Evolutionary conservation across 2,329 filamentous ascomycete genomes (phyloP).

Genomic region (Magnaporthiopsis poae): DNA sequence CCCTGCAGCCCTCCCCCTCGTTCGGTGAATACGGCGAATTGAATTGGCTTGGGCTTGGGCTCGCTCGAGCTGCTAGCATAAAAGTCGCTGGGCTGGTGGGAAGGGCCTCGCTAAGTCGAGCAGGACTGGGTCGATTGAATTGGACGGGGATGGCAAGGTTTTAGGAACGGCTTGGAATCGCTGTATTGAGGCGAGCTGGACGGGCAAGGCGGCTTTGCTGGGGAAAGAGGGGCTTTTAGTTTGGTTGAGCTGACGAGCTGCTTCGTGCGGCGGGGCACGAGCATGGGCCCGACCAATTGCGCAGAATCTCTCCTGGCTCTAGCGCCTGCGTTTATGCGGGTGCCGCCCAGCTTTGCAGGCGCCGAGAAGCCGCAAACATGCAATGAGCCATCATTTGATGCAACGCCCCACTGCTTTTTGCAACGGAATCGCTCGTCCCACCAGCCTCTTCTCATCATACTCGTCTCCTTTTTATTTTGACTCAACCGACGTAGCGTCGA

Average conservation of each 20-base stretch:
- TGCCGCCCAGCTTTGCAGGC: background rate
- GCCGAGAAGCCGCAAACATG: background rate
- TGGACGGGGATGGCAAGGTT: background rate
- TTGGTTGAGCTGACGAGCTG: background rate
- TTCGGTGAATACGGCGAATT: background rate
- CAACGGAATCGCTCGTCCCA: too few species aligned
- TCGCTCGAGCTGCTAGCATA: background rate
- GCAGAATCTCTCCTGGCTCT: too few species aligned
- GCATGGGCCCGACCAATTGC: background rate
- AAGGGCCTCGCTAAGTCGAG: background rate
- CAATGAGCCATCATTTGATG: background rate
- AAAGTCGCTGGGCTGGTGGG: background rate
- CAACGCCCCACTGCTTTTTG: too few species aligned
- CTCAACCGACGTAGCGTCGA: too few species aligned
- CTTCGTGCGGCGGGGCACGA: background rate
- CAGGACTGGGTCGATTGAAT: background rate
- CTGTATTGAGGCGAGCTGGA: conserved; percentile 8
- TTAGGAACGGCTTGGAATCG: conserved; percentile 2
- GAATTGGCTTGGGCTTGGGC: background rate
- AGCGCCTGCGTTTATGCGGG: background rate
- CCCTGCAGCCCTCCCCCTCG: background rate
- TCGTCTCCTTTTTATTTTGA: too few species aligned
- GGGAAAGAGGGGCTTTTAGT: background rate
- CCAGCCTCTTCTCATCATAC: too few species aligned
- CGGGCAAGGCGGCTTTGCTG: too few species aligned